phyloP scores from a whole-genome alignment of 164 flowering plant species.

The Echeveria elegans region DNA sequence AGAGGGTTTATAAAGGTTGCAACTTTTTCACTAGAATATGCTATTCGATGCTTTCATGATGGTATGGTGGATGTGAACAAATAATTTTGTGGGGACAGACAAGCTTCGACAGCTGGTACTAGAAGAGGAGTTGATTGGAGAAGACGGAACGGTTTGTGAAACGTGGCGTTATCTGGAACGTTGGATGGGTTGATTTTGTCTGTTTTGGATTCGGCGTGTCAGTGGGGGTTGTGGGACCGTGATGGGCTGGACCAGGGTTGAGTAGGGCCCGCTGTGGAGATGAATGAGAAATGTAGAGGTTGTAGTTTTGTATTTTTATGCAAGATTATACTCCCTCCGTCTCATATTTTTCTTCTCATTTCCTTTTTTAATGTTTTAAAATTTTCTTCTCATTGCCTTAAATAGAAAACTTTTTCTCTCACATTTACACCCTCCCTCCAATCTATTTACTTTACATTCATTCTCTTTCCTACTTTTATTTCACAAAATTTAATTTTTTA shows the following conservation, averaged over 20 bases:
- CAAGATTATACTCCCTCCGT: background rate
- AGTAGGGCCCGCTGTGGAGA: background rate
- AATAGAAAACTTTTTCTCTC: too few species aligned
- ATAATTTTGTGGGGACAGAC: background rate
- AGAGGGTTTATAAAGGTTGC: constrained; percentile 16
- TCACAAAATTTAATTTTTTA: too few species aligned
- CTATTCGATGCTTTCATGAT: background rate
- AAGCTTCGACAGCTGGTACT: background rate
- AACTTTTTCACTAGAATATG: background rate
- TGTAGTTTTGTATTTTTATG: background rate
- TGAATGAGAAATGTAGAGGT: background rate
- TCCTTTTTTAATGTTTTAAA: too few species aligned
- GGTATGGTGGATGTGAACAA: constrained; percentile 1
- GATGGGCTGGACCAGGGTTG: constrained; percentile 4
- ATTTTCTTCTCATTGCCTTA: too few species aligned
- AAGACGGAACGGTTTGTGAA: background rate
- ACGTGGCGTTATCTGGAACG: background rate
- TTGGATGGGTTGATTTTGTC: background rate
- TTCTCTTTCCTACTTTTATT: too few species aligned
- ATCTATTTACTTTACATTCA: too few species aligned
- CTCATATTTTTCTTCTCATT: too few species aligned
- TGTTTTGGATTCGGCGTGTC: background rate
- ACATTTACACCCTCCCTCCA: too few species aligned
- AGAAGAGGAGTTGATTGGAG: background rate
- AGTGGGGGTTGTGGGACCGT: background rate